These are phyloP conservation scores for Fistulinella cinereoalba DNA, from an alignment of 1,284 basidiomycete species.

Conservation along the genomic window DNA sequence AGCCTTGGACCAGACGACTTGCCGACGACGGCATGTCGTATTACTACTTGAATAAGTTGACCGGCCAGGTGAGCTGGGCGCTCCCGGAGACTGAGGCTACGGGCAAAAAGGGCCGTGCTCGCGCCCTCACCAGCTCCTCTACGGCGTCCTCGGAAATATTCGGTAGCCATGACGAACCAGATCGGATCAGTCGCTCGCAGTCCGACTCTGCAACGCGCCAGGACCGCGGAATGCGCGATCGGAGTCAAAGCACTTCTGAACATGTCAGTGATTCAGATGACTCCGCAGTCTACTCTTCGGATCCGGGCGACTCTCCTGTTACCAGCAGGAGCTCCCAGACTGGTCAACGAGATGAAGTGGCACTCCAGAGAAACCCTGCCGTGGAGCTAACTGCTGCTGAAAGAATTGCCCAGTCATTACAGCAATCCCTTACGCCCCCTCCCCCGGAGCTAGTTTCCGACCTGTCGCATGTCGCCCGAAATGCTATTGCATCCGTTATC, in stretches of 20 bases:
- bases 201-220: conserved; percentile 33
- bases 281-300: conserved; percentile 66
- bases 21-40: conserved; percentile 84
- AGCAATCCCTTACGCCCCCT: conserved; percentile 56
- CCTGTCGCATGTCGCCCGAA: conserved; percentile 54
- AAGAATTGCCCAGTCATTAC: conserved; percentile 61
- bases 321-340: conserved; percentile 36
- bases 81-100: conserved; percentile 44
- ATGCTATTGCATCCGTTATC: conserved; percentile 63
- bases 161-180: conserved; percentile 26
- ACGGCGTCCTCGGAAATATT: conserved; percentile 30
- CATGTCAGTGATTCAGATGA: conserved; percentile 72
- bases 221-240: conserved; percentile 23
- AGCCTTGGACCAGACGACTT: conserved; percentile 76
- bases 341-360: conserved; percentile 22
- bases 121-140: conserved; percentile 34
- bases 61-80: conserved; percentile 68
- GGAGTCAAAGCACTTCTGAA: conserved; percentile 37
- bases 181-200: conserved; percentile 32
- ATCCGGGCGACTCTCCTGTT: conserved; percentile 36
- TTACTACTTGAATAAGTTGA: conserved; percentile 75
- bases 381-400: conserved; percentile 63
- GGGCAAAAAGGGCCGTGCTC: conserved; percentile 25
- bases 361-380: conserved; percentile 20
- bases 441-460: conserved; percentile 57